Evolutionary conservation across 805 yeast genomes (phyloP), one percentile per base, ranked within the genome.

Genomic region (Wickerhamomyces pijperi): DNA sequence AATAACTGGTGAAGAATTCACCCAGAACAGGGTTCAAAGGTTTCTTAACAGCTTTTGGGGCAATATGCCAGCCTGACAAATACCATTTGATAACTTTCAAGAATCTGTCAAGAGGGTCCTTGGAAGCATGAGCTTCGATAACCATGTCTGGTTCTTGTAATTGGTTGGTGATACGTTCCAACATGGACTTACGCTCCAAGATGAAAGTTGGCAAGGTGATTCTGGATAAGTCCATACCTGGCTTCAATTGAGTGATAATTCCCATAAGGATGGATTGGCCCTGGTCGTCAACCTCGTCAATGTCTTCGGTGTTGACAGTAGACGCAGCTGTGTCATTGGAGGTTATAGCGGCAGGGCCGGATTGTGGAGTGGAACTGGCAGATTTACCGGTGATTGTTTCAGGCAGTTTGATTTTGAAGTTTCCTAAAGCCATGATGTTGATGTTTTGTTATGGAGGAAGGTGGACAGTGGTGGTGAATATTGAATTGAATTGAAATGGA

Each of bases 21-120:
- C 97, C 97, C 19, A 92, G 57, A 6, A 92, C 86, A 2, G 98
- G 98, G 55, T 92, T 92, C 52, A 92, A 67, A 0, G 98, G 98
- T 60, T 92, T 92, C 58, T 92, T 92, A 14, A 92, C 98, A 3
- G 97, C 98, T 56, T 90, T 90, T 21, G 97, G 98, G 1, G 97
- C 92, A 57, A 92, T 92, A 56, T 92, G 97, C 97, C 97, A 92
- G 36, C 94, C 86, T 3, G 96, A 75, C 59, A 92, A 68, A 58
- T 92, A 92, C 95, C 96, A 90, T 53, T 77, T 76, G 18, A 82
- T 78, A 7, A 90, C 79, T 34, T 73, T 63, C 6, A 85, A 54
- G 50, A 92, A 88, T 42, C 97, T 71, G 41, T 74, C 68, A 18
- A 80, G 51, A 2, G 78, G 76, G 46, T 82, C 83, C 3, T 58